A percentile compares a stretch with the other conserved stretches of the same genome.
Evolutionary conservation across 768 basidiomycete genomes (phyloP).

Genomic region (Suillus subluteus): DNA sequence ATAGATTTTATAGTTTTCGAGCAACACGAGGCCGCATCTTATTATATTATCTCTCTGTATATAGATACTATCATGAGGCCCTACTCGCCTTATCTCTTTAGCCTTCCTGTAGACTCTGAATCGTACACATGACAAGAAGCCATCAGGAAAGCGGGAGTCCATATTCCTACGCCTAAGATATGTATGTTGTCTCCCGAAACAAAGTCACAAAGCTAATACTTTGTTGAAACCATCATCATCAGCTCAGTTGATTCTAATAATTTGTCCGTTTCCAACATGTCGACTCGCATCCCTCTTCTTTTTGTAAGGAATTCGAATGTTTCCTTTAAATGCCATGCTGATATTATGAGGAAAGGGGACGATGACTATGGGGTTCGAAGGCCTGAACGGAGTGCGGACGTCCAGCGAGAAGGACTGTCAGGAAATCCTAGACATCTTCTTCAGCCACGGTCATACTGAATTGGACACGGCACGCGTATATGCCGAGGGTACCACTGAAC

Average conservation of each 20-base stretch:
- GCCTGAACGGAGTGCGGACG: conserved; percentile 45
- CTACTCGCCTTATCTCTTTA: neutral
- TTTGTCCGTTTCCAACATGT: neutral
- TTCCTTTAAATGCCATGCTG: neutral
- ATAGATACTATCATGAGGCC: neutral
- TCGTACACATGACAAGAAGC: conserved; percentile 4
- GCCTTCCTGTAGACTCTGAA: too few relatives aligned
- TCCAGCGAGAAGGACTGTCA: conserved; percentile 41
- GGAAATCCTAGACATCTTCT: conserved; percentile 49
- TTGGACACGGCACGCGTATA: conserved; percentile 58
- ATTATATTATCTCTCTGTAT: neutral
- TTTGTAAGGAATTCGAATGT: conserved; percentile 7
- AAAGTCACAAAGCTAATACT: neutral
- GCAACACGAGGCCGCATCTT: neutral
- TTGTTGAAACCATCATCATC: conserved; percentile 1
- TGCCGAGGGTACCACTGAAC: conserved; percentile 57
- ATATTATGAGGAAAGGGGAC: conserved; percentile 41
- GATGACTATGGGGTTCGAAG: conserved; percentile 47
- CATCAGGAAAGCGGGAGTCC: conserved; percentile 2
- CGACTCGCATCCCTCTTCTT: conserved; percentile 14
- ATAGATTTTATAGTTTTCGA: neutral
- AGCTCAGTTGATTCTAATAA: neutral
- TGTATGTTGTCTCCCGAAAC: neutral
- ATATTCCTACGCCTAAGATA: neutral
- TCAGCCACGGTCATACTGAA: conserved; percentile 44